phyloP scores from a whole-genome alignment of 192 early-diverging fungal species.

The Mortierella claussenii region DNA sequence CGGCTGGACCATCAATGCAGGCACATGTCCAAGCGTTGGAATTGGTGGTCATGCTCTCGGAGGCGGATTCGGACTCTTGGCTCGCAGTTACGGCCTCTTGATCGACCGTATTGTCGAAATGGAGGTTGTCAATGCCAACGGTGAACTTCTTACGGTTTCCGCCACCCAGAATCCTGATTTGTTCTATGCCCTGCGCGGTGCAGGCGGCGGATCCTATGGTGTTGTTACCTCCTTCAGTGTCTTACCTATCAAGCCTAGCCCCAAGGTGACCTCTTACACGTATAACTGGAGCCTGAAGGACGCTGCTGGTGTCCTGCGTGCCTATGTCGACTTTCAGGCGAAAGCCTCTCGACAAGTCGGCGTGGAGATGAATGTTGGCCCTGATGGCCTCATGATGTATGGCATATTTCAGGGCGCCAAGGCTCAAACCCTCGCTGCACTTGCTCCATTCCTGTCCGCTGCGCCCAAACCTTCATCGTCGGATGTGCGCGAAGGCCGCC shows the following conservation, averaged over 20 bases:
- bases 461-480: conserved; percentile 6
- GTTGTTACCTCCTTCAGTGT: conserved; percentile 55
- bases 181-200: conserved; percentile 71
- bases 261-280: conserved; percentile 29
- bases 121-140: conserved; percentile 57
- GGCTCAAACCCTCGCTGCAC: neutral
- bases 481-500: conserved; percentile 32
- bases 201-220: conserved; percentile 61
- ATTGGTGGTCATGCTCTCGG: conserved; percentile 65
- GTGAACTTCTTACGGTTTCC: conserved; percentile 51
- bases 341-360: conserved; percentile 35
- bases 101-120: conserved; percentile 59
- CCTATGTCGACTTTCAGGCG: conserved; percentile 22
- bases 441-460: conserved; percentile 20
- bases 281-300: conserved; percentile 14
- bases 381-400: conserved; percentile 28
- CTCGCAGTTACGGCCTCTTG: conserved; percentile 61
- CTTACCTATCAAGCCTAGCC: conserved; percentile 8
- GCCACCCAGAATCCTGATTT: conserved; percentile 60
- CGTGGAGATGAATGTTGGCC: conserved; percentile 44
- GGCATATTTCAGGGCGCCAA: conserved; percentile 43
- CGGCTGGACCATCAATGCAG: conserved; percentile 57
- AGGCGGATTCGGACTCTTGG: conserved; percentile 63
- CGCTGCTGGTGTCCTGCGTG: conserved; percentile 7
- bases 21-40: conserved; percentile 68